Evolutionary conservation across 495 filamentous ascomycete genomes (phyloP).

Genomic region (Amniculicola lignicola): DNA sequence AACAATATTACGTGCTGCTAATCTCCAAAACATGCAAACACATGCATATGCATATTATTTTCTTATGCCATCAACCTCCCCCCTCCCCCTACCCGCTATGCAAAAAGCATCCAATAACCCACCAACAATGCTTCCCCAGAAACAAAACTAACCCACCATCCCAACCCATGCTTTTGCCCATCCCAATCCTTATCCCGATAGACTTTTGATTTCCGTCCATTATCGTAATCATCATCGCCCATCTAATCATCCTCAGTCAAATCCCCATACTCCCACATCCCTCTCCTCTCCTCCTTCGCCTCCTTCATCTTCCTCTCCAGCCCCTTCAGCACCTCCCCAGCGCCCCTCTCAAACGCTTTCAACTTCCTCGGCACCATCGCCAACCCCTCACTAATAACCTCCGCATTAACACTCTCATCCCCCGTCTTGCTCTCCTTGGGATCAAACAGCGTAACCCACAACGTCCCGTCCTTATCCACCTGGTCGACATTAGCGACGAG

Average conservation of each 20-base stretch:
- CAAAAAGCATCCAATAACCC: too few relatives aligned
- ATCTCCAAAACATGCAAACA: too few relatives aligned
- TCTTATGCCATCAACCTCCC: too few relatives aligned
- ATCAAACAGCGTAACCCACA: conserved; percentile 85
- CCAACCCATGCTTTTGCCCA: too few relatives aligned
- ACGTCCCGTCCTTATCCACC: conserved; percentile 64
- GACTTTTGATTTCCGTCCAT: too few relatives aligned
- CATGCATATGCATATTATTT: too few relatives aligned
- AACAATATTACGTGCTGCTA: too few relatives aligned
- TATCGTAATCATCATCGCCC: too few relatives aligned
- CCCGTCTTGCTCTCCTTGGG: conserved; percentile 54
- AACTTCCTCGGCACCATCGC: conserved; percentile 88
- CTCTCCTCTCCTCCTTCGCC: conserved; percentile 72
- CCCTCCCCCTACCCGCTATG: too few relatives aligned
- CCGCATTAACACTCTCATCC: conserved; percentile 79
- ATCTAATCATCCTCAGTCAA: conserved; percentile 72
- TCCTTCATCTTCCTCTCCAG: conserved; percentile 65
- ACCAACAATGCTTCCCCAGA: too few relatives aligned
- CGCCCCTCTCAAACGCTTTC: conserved; percentile 81
- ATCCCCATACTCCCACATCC: conserved; percentile 99
- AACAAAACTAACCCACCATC: too few relatives aligned
- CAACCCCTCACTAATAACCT: conserved; percentile 75
- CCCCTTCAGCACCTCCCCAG: conserved; percentile 62
- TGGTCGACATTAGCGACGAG: conserved; percentile 89
- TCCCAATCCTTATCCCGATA: too few relatives aligned